phyloP scores from a whole-genome alignment of 1,284 basidiomycete genomes.

The Rhodofomes roseus region DNA sequence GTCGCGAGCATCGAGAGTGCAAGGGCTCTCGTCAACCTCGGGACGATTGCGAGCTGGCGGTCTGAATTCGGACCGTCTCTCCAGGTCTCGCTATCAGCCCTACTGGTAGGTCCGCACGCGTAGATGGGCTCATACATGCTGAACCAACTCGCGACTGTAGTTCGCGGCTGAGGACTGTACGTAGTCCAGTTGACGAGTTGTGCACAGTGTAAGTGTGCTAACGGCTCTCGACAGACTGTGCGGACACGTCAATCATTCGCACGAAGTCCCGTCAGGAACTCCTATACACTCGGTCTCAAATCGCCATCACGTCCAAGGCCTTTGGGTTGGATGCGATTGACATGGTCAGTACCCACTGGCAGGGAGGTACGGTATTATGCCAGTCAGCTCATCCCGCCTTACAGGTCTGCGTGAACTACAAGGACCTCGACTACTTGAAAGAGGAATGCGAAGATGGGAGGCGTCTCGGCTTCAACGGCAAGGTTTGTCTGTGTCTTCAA shows the following conservation, averaged over 20 bases:
- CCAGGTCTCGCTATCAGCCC: constrained; percentile 50
- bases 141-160: constrained; percentile 33
- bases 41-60: constrained; percentile 63
- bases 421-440: constrained; percentile 64
- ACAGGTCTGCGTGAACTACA: constrained; percentile 89
- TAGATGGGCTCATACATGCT: background rate
- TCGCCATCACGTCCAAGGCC: constrained; percentile 84
- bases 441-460: constrained; percentile 81
- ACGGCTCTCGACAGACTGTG: constrained; percentile 74
- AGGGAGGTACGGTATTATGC: too few species aligned
- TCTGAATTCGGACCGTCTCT: constrained; percentile 35
- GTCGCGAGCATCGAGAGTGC: constrained; percentile 84
- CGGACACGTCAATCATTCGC: constrained; percentile 83
- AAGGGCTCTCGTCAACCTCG: constrained; percentile 54
- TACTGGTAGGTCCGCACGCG: constrained; percentile 43
- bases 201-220: too few species aligned
- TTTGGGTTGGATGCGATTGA: constrained; percentile 85
- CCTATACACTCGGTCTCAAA: constrained; percentile 81
- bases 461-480: constrained; percentile 81
- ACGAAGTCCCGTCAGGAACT: constrained; percentile 73
- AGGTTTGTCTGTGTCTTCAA: constrained; percentile 42
- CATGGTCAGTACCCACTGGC: constrained; percentile 68
- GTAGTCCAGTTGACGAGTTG: constrained; percentile 16
- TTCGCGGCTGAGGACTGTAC: constrained; percentile 91
- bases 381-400: background rate